phyloP scores from a whole-genome alignment of 2,329 filamentous ascomycete species.

The Fusarium brachygibbosum region DNA sequence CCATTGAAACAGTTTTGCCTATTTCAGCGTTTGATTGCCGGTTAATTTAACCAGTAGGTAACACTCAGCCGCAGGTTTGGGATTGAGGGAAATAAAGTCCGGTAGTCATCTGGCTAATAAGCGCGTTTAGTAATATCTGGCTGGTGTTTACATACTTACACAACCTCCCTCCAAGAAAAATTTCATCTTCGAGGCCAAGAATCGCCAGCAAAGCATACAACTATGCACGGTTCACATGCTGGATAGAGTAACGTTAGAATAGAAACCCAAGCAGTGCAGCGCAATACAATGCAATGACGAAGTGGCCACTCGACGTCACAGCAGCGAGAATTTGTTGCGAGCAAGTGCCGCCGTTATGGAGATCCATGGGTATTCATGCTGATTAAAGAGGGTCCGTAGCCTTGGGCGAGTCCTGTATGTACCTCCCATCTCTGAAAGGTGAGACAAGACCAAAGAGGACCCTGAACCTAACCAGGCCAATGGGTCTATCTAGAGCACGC shows the following conservation, averaged over 20 bases:
- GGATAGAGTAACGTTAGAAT: background rate
- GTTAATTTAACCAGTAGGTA: slow-evolving; percentile 36
- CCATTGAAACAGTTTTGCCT: slow-evolving; percentile 31
- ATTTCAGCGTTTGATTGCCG: slow-evolving; percentile 29
- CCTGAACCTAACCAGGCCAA: slow-evolving; percentile 21
- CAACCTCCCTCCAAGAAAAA: background rate
- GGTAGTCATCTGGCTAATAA: slow-evolving; percentile 11
- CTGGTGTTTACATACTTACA: slow-evolving; percentile 4
- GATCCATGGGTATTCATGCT: slow-evolving; percentile 27
- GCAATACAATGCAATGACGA: slow-evolving; percentile 23
- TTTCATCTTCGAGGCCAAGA: slow-evolving; percentile 15
- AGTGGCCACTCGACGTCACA: slow-evolving; percentile 46
- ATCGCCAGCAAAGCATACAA: slow-evolving; percentile 7
- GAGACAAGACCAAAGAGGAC: slow-evolving; percentile 7
- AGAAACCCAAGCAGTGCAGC: slow-evolving; percentile 3
- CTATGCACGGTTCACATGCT: slow-evolving; percentile 9
- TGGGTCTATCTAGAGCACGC: slow-evolving; percentile 20
- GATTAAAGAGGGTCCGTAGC: slow-evolving; percentile 34
- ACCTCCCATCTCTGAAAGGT: background rate
- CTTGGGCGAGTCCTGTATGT: background rate
- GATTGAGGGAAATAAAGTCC: slow-evolving; percentile 38
- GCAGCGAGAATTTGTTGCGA: slow-evolving; percentile 25
- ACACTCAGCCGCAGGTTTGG: slow-evolving; percentile 24
- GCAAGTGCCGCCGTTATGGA: slow-evolving; percentile 36
- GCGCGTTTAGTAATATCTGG: slow-evolving; percentile 14